Percentiles rank a stretch among this genome's conserved stretches.
Conservation (phyloP, 768 basidiomycete genomes). For the Lenzites betulinus region DNA sequence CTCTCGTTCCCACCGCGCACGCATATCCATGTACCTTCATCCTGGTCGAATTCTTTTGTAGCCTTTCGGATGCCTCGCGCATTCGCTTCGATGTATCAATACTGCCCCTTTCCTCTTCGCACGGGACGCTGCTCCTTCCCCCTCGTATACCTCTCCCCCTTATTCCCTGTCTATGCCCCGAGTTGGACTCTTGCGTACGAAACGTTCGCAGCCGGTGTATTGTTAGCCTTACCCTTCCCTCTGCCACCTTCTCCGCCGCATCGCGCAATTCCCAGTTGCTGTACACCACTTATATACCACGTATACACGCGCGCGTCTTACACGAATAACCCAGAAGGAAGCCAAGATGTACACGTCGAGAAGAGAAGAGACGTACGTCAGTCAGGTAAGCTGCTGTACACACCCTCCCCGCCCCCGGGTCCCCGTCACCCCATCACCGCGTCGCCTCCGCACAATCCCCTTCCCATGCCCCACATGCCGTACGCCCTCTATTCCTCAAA, state of each 20-base stretch:
- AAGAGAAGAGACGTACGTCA: neutral
- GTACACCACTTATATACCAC: neutral
- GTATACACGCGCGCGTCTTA: neutral
- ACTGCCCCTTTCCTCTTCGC: neutral
- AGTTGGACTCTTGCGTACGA: neutral
- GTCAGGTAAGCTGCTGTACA: slow-evolving; percentile 2
- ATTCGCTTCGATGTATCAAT: neutral
- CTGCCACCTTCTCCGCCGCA: neutral
- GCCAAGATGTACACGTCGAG: neutral
- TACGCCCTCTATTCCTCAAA: slow-evolving; percentile 4
- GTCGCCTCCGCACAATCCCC: neutral
- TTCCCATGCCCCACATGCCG: neutral
- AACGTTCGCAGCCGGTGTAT: slow-evolving; percentile 5
- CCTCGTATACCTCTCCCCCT: neutral
- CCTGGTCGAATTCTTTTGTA: neutral
- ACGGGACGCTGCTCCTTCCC: neutral
- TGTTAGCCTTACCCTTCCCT: neutral
- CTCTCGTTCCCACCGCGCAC: neutral
- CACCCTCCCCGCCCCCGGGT: neutral
- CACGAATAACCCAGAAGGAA: neutral
- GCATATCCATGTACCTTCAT: neutral
- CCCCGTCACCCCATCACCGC: neutral
- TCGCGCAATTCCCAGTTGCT: neutral
- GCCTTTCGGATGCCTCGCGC: neutral
- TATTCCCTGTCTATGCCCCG: neutral